Conservation (phyloP, 306 rosid genomes). For the barrel medic (Medicago truncatula) region MtrunA17r5.0-ANR NC_053045.1:56317501-56318000, state of each 20-base stretch:
- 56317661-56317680: background rate
- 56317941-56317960: constrained; percentile 33
- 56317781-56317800: constrained; percentile 55
- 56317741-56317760: constrained; percentile 17
- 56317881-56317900: constrained; percentile 79
- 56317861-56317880: constrained; percentile 88
- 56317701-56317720: background rate
- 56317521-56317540: no score
- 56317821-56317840: constrained; percentile 66
- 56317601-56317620: no score
- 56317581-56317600: no score
- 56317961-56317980: constrained; percentile 34
- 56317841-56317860: constrained; percentile 86
- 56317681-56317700: constrained; percentile 20
- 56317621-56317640: no score
- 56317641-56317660: background rate
- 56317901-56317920: constrained; percentile 82
- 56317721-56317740: background rate
- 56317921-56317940: constrained; percentile 36
- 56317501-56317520: no score
- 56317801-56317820: constrained; percentile 82
- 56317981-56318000: constrained; percentile 64
- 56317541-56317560: no score
- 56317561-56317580: no score
- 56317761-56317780: constrained; percentile 39